A percentile compares a stretch with the other conserved stretches of the same genome.
phyloP scores from a whole-genome alignment of 2,329 filamentous ascomycete genomes.

The Cladosporium sp. region DNA sequence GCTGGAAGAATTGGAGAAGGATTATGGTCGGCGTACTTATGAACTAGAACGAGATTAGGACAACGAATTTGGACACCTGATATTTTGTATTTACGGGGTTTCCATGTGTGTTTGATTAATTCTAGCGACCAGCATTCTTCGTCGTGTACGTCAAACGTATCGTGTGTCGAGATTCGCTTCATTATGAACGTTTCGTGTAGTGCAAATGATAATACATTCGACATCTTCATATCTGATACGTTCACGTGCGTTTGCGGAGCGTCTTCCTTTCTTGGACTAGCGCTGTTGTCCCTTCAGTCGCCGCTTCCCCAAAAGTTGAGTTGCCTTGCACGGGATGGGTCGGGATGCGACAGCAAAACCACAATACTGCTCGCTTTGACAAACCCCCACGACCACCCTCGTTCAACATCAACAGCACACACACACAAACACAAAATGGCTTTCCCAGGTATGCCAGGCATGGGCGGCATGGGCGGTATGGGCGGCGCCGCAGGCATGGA shows the following conservation, averaged over 20 bases:
- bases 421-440: constrained; percentile 24
- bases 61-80: neutral
- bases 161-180: neutral
- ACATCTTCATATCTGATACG: neutral
- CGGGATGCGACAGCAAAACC: constrained; percentile 6
- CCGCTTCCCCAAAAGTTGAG: constrained; percentile 11
- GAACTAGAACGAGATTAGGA: constrained; percentile 3
- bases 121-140: neutral
- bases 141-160: neutral
- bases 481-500: constrained; percentile 25
- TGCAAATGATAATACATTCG: neutral
- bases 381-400: neutral
- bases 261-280: neutral
- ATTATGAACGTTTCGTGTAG: neutral
- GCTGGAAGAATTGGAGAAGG: neutral
- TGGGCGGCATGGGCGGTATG: constrained; percentile 24
- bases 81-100: neutral
- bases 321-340: neutral
- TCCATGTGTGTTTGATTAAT: neutral
- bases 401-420: constrained; percentile 1
- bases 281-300: neutral
- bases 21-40: neutral
- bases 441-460: constrained; percentile 27
- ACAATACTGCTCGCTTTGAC: neutral
- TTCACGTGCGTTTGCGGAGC: neutral